Conservation (phyloP, 2,329 filamentous ascomycete species). For the Scedosporium dehoogii region DNA sequence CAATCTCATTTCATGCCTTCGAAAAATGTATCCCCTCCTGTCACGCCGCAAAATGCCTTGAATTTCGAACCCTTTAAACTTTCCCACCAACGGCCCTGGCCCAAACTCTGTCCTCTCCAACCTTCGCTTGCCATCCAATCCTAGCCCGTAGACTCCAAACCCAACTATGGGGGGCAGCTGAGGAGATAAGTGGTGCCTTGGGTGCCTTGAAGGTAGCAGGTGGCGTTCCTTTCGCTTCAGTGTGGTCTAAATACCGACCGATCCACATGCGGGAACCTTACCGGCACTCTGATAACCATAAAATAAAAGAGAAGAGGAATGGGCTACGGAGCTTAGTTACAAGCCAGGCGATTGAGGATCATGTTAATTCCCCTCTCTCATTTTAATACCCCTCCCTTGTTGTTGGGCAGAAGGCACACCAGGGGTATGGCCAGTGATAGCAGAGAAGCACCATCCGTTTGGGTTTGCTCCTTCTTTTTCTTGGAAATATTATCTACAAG, state of each 20-base stretch:
- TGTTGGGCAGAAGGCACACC: neutral
- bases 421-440: neutral
- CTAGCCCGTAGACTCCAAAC: too few species aligned
- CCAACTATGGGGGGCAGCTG: too few species aligned
- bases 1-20: too few species aligned
- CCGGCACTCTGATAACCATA: neutral
- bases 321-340: neutral
- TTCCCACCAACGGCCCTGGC: too few species aligned
- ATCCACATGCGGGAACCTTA: neutral
- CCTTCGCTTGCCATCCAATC: too few species aligned
- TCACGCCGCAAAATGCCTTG: too few species aligned
- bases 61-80: too few species aligned
- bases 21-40: too few species aligned
- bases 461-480: too few species aligned
- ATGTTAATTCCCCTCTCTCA: neutral
- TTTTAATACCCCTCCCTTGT: neutral
- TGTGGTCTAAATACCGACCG: neutral
- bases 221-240: neutral
- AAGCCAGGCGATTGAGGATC: neutral
- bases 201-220: neutral
- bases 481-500: too few species aligned
- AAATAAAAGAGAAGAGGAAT: neutral
- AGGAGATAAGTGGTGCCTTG: neutral
- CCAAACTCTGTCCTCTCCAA: too few species aligned
- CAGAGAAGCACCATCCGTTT: neutral